phyloP scores from a whole-genome alignment of 1,284 basidiomycete genomes.

The Cutaneotrichosporon spelunceum region DNA sequence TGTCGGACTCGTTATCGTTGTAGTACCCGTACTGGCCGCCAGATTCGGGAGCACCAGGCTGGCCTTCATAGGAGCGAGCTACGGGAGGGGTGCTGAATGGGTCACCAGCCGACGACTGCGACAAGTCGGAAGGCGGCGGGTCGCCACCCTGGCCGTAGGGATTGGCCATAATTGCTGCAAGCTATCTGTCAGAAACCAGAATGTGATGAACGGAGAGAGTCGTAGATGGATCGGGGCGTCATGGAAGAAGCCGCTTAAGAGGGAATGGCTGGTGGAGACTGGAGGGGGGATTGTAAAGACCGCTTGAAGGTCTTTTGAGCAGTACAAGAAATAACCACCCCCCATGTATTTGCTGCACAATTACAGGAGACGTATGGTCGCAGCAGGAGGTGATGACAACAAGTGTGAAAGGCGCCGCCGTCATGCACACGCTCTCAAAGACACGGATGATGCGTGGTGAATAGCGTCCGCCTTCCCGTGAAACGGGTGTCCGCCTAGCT shows the following conservation, averaged over 20 bases:
- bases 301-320: not conserved
- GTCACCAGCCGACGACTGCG: constrained; percentile 25
- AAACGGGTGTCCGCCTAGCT: not conserved
- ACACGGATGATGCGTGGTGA: not conserved
- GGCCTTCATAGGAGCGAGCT: constrained; percentile 34
- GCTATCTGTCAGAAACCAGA: not conserved
- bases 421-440: not conserved
- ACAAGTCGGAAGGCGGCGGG: constrained; percentile 23
- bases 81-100: constrained; percentile 40
- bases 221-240: constrained; percentile 1
- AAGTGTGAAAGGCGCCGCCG: not conserved
- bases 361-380: not conserved
- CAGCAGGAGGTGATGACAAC: not conserved
- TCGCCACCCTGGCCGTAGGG: constrained; percentile 18
- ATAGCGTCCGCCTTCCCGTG: not conserved
- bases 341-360: not conserved
- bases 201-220: not conserved
- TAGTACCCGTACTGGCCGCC: constrained; percentile 53
- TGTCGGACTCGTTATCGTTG: constrained; percentile 72
- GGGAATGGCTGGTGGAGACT: not conserved
- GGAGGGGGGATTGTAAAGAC: not conserved
- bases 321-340: not conserved
- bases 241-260: not conserved
- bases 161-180: constrained; percentile 19
- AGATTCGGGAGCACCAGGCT: constrained; percentile 17